Evolutionary conservation across 192 early-diverging fungal genomes (phyloP).

Genomic region (Gamsiella multidivaricata): DNA sequence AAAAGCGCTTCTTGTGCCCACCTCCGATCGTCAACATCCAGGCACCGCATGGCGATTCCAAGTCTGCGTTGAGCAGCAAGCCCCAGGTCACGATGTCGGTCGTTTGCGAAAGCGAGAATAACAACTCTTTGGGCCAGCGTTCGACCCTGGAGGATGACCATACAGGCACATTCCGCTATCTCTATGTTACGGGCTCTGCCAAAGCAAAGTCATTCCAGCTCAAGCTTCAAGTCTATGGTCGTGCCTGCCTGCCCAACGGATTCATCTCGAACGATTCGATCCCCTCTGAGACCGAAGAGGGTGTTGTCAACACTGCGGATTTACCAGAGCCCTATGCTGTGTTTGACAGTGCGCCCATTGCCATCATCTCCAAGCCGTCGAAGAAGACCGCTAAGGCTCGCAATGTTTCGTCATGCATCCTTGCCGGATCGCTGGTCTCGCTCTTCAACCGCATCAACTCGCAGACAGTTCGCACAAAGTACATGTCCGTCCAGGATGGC

Average conservation of each 20-base stretch:
- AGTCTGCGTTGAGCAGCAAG: slow-evolving; percentile 57
- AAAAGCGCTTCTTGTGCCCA: slow-evolving; percentile 87
- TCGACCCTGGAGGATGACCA: slow-evolving; percentile 62
- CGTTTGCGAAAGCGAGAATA: slow-evolving; percentile 61
- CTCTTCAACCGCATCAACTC: slow-evolving; percentile 94
- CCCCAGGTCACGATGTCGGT: slow-evolving; percentile 74
- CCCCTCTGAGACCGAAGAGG: slow-evolving; percentile 1
- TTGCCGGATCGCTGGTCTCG: slow-evolving; percentile 78
- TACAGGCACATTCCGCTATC: slow-evolving; percentile 77
- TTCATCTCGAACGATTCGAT: slow-evolving; percentile 22
- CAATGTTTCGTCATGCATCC: slow-evolving; percentile 81
- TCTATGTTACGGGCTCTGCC: slow-evolving; percentile 82
- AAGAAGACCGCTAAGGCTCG: slow-evolving; percentile 90
- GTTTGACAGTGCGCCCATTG: slow-evolving; percentile 78
- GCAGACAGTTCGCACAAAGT: slow-evolving; percentile 91
- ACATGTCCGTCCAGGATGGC: slow-evolving; percentile 72
- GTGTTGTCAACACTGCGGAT: slow-evolving; percentile 34
- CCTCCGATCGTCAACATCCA: slow-evolving; percentile 77
- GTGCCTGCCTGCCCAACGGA: slow-evolving; percentile 50
- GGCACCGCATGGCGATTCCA: slow-evolving; percentile 46
- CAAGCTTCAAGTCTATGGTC: slow-evolving; percentile 69
- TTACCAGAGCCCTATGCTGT: slow-evolving; percentile 62
- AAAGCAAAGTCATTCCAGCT: slow-evolving; percentile 84
- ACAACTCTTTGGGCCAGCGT: slow-evolving; percentile 57
- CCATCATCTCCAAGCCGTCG: slow-evolving; percentile 93